Evolutionary conservation across 2,329 filamentous ascomycete genomes (phyloP).

Genomic region (Aspergillus tubingensis): DNA sequence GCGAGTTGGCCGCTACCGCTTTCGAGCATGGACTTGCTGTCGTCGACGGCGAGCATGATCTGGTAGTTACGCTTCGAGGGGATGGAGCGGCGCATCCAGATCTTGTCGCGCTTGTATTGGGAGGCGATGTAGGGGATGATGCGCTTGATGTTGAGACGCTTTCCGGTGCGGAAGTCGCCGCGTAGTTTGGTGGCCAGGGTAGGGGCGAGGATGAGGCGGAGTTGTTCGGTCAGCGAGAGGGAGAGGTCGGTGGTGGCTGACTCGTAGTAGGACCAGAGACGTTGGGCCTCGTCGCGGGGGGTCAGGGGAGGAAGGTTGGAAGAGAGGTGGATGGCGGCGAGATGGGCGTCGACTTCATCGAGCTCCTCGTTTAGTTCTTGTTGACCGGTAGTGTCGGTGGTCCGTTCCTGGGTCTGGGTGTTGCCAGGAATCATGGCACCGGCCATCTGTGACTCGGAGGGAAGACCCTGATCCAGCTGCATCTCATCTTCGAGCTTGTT

Average conservation of each 20-base stretch:
- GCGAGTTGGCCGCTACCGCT: constrained; percentile 74
- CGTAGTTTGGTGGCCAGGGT: constrained; percentile 95
- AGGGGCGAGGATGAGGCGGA: constrained; percentile 91
- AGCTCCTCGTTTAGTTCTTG: constrained; percentile 48
- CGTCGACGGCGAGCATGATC: constrained; percentile 95
- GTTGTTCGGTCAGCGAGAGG: constrained; percentile 85
- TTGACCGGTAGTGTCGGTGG: constrained; percentile 35
- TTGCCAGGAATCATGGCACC: constrained; percentile 58
- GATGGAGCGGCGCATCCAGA: constrained; percentile 94
- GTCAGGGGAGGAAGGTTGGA: constrained; percentile 49
- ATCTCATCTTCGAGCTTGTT: constrained; percentile 54
- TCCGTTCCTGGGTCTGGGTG: constrained; percentile 36
- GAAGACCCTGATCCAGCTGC: constrained; percentile 39
- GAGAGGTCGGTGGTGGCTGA: constrained; percentile 81
- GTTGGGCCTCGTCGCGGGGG: constrained; percentile 62
- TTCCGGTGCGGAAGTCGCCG: constrained; percentile 94
- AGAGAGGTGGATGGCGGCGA: constrained; percentile 73
- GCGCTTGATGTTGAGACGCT: constrained; percentile 97
- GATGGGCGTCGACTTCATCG: constrained; percentile 55
- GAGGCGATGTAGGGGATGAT: constrained; percentile 99
- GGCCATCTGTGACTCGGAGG: constrained; percentile 43
- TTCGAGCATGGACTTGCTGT: constrained; percentile 92
- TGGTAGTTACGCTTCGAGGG: constrained; percentile 95
- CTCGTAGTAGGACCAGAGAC: constrained; percentile 85
- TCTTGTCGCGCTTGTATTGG: constrained; percentile 98